Evolutionary conservation across 148 eudicot species (phyloP), one percentile per base, ranked within the genome.

Genomic region (Rheum nobile): DNA sequence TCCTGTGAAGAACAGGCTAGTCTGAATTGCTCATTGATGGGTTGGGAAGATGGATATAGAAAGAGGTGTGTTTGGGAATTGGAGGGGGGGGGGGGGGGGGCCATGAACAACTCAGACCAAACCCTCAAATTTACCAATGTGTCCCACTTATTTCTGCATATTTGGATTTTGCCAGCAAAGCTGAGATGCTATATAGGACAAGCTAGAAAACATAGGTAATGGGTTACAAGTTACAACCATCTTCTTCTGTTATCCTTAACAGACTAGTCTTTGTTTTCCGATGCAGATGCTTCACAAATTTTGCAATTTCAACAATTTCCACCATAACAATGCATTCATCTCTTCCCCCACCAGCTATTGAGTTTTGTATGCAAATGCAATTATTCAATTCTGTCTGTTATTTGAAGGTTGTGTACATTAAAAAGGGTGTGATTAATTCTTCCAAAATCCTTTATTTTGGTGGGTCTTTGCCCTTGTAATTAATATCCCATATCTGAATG

Each of bases 51-150:
- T 59, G 34, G 35, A 28, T 28, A 61, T 65, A 32, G 70, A 65
- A 65, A 65, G 70, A 65, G 70, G 6, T 65, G 70, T 65, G 70
- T 34, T 5, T 65, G 41, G 70, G 2, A 34, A 31, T 29, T 32
- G 70, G 70, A 65, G 12, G 39, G 21, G 21, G 14, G 41, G 70
- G 70, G 12, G 39, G 21, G 21, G 14, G 41, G 70, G 70, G 70
- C 41, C 70, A 65, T 31, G 70, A 31, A 65, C 70, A 31, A 65
- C 70, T 65, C 70, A 65, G 39, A 61, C 67, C 67, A 61, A 61
- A 2, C 67, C 67, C 37, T 19, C 37, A 61, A 65, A 65, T 65
- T 65, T 32, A 41, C n/a, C 32, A 48, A 29, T 65, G 10, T 65
- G 70, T 11, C 70, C 70, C 70, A 65, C 70, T 14, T 13, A 41